A percentile compares a stretch with the other conserved stretches of the same genome.
These are phyloP conservation scores for Fusarium nurragi DNA, from an alignment of 2,329 filamentous ascomycete genomes.

Conservation along the genomic window DNA sequence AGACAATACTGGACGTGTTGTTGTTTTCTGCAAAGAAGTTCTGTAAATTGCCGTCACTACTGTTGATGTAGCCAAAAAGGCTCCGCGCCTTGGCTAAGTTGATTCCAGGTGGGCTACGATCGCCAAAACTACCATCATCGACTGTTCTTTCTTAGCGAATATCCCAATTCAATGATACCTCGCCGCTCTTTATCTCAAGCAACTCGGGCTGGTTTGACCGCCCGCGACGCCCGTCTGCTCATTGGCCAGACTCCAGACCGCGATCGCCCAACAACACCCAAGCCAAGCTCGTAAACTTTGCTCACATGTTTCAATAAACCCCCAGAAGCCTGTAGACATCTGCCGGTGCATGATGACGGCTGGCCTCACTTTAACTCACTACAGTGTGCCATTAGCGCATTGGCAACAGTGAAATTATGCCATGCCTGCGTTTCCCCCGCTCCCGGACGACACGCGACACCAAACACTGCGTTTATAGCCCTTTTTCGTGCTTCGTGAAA, in stretches of 20 bases:
- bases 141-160: too few species aligned
- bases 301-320: not conserved
- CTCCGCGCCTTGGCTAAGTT: too few species aligned
- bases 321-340: not conserved
- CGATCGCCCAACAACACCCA: not conserved
- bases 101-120: too few species aligned
- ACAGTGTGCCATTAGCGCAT: not conserved
- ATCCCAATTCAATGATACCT: not conserved
- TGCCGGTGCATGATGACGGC: not conserved
- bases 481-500: not conserved
- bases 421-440: not conserved
- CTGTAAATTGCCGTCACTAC: too few species aligned
- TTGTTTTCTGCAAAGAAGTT: too few species aligned
- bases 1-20: too few species aligned
- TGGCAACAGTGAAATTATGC: conserved; percentile 5
- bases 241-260: not conserved
- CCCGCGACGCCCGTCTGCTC: not conserved
- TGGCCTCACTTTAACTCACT: not conserved
- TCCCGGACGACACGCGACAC: not conserved
- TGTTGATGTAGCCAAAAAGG: too few species aligned
- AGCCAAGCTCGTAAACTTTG: not conserved
- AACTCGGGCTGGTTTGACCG: not conserved
- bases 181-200: not conserved
- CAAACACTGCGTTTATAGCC: not conserved
- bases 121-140: too few species aligned